phyloP scores from a whole-genome alignment of 2,329 filamentous ascomycete species.

The Alternaria conjuncta region DNA sequence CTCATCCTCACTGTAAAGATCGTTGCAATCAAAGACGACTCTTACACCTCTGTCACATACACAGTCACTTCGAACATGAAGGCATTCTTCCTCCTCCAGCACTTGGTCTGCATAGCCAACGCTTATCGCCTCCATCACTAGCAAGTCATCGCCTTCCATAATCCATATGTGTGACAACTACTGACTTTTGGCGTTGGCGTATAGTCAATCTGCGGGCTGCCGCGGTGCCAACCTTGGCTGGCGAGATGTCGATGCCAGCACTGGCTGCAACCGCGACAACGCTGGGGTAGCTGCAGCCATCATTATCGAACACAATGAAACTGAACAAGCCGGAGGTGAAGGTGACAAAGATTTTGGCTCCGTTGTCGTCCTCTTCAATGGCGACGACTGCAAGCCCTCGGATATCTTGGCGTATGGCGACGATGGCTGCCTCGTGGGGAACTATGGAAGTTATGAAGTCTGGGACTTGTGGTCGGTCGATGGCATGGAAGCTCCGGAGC shows the following conservation, averaged over 20 bases:
- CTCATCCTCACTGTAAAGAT: background rate
- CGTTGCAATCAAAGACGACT: background rate
- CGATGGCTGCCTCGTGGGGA: slow-evolving; percentile 6
- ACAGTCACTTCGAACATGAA: background rate
- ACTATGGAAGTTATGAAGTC: slow-evolving; percentile 15
- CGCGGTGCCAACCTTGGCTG: background rate
- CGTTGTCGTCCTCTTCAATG: slow-evolving; percentile 12
- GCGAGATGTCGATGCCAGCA: slow-evolving; percentile 1
- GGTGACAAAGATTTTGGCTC: slow-evolving; percentile 12
- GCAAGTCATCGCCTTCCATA: background rate
- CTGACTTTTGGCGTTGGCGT: background rate
- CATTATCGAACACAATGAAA: background rate
- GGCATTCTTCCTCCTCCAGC: background rate
- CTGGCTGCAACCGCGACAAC: slow-evolving; percentile 9
- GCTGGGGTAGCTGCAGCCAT: slow-evolving; percentile 6
- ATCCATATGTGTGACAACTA: background rate
- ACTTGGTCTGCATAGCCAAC: background rate
- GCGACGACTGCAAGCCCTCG: slow-evolving; percentile 12
- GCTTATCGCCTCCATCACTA: background rate
- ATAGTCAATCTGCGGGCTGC: background rate
- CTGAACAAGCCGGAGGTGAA: background rate
- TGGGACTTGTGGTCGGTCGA: slow-evolving; percentile 13
- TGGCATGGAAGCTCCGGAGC: background rate
- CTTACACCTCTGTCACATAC: background rate
- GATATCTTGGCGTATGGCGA: slow-evolving; percentile 11